Evolutionary conservation across 2,329 filamentous ascomycete species (phyloP), one percentile per base, ranked within the genome.

Genomic region (Fusarium sp.): DNA sequence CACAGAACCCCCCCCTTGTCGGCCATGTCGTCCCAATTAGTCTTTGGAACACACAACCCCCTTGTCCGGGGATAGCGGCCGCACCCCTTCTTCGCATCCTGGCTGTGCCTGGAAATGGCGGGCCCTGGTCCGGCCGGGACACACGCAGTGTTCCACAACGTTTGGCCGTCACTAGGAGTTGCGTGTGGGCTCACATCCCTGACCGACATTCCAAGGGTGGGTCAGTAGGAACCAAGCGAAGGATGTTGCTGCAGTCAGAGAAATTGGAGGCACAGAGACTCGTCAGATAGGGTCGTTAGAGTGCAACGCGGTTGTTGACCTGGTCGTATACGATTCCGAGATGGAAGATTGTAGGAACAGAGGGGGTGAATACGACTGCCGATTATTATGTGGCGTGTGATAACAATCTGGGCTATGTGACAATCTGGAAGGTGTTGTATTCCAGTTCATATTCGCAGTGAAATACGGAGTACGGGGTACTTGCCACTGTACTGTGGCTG

Each of bases 161-260:
- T 63, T 60, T 56, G 68, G 67, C 50, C 40, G 46, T 70, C 56
- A 58, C 45, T 54, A 45, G 46, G 48, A 49, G 33, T 48, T 52
- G 57, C 54, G 56, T 56, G 73, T 72, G 71, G 68, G 47, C 64
- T 67, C 61, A 67, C 59, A 75, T 75, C 74, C 74, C 73, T 75
- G 74, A 74, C 74, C 74, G 74, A 75, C 73, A 74, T 74, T 75
- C 68, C 62, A 61, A 33, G 33, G 52, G 71, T 74, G 73, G 73
- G 65, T 53, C 50, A 49, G 39, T 62, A 59, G 48, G 62, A 63
- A 50, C 54, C 68, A 73, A 65, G 66, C 71, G 73, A 75, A 75
- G 74, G 74, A 75, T 74, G 71, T 65, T 65, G 65, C 59, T 74
- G 71, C 72, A 75, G 65, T 62, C 65, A 65, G 59, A 74, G 73